Base-by-base conservation (phyloP, 805 yeast species). In the Candida ascalaphidarum region DNA sequence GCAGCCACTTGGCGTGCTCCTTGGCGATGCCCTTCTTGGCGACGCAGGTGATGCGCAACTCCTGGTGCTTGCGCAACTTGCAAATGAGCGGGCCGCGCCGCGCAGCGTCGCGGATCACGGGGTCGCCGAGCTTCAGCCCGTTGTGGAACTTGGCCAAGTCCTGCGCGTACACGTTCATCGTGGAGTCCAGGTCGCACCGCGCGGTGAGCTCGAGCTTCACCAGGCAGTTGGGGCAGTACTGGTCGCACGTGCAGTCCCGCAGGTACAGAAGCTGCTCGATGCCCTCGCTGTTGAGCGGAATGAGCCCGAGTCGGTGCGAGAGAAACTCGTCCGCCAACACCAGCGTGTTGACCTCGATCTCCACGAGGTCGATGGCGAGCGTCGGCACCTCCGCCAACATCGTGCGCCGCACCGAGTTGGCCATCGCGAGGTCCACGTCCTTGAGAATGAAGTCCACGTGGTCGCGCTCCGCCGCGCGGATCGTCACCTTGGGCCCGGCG, bases 1-100 rank as follows among this genome's bases (percentile, higher is more conserved):
- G 96, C 5, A 92, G 79, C 99, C 99, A 92, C 50, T 92, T 92
- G 27, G 98, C 96, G 51, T 92, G 99, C 53, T 92, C 99, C 53
- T 88, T 88, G 27, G 95, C 83, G 34, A 86, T 86, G 24, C 97
- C 98, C 63, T 92, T 92, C 58, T 92, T 92, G 31, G 99, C 98
- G 37, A 92, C 81, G 59, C 99, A 92, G 41, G 80, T 78, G 35
- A 92, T 61, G 42, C 80, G 74, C 43, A 92, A 66, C 51, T 89
- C 96, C 61, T 92, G 99, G 46, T 86, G 89, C 50, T 81, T 82
- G 53, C 95, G 75, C 43, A 92, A 68, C 55, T 89, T 86, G 59
- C 95, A 85, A 41, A 92, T 75, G 31, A 92, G 58, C n/a, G 89
- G 82, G 31, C 99, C 99, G 37, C 78, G 76, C 20, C 74, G 71